Evolutionary conservation across 169 alveolate species (phyloP).

Genomic region (Cryptosporidium ryanae): DNA sequence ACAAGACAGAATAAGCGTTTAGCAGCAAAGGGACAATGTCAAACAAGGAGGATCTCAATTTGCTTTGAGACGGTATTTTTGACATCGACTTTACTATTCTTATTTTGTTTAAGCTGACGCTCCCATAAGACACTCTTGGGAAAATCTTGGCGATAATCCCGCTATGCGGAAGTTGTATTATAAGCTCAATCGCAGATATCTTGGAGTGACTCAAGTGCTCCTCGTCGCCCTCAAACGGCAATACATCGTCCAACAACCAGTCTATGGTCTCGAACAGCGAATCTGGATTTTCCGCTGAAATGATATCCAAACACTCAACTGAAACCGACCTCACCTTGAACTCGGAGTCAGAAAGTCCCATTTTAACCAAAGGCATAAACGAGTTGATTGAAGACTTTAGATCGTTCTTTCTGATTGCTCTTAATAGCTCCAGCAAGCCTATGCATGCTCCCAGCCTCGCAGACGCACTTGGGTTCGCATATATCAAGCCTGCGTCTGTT

Average conservation of each 20-base stretch:
- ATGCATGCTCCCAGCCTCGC: slow-evolving; percentile 51
- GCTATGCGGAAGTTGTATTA: slow-evolving; percentile 38
- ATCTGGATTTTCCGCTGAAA: slow-evolving; percentile 32
- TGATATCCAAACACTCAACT: slow-evolving; percentile 38
- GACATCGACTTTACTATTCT: slow-evolving; percentile 35
- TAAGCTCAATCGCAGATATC: slow-evolving; percentile 44
- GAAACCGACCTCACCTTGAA: slow-evolving; percentile 26
- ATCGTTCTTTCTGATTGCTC: slow-evolving; percentile 5
- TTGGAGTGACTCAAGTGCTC: background rate
- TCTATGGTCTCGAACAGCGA: slow-evolving; percentile 5
- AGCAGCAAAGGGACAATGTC: slow-evolving; percentile 35
- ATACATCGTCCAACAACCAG: slow-evolving; percentile 35
- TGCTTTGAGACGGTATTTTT: slow-evolving; percentile 44
- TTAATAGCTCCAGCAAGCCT: slow-evolving; percentile 53
- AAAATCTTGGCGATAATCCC: slow-evolving; percentile 39
- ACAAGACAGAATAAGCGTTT: background rate
- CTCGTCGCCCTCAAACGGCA: background rate
- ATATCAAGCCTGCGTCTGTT: background rate
- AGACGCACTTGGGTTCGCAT: slow-evolving; percentile 5
- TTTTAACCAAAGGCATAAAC: slow-evolving; percentile 29
- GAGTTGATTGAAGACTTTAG: background rate
- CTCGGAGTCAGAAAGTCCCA: slow-evolving; percentile 24
- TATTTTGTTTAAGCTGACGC: background rate
- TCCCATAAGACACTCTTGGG: slow-evolving; percentile 29
- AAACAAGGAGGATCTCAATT: slow-evolving; percentile 21